Percentiles rank a stretch among this genome's conserved stretches.
phyloP scores from a whole-genome alignment of 2,329 filamentous ascomycete genomes.

The Rutstroemia sp. region DNA sequence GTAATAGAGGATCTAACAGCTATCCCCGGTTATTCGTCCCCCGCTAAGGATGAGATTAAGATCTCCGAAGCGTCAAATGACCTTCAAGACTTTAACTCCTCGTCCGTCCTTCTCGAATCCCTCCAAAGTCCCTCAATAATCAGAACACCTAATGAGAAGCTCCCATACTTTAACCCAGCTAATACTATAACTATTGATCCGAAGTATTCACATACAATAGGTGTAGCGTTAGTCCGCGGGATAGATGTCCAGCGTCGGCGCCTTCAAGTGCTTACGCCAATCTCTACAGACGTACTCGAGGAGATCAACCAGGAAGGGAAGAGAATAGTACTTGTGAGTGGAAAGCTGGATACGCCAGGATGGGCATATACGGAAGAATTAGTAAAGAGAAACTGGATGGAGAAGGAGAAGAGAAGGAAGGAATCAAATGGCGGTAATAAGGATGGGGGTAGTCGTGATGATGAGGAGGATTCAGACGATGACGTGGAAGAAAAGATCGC shows the following conservation, averaged over 20 bases:
- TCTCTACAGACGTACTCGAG: conserved; percentile 36
- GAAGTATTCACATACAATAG: conserved; percentile 48
- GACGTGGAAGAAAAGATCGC: not conserved
- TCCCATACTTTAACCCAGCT: conserved; percentile 56
- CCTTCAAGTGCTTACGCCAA: conserved; percentile 61
- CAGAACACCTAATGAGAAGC: conserved; percentile 40
- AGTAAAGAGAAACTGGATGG: conserved; percentile 29
- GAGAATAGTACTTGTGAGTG: conserved; percentile 56
- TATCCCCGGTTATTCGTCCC: conserved; percentile 33
- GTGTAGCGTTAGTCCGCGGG: conserved; percentile 62
- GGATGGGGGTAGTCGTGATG: not conserved
- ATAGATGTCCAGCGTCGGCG: conserved; percentile 48
- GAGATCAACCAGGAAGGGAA: conserved; percentile 36
- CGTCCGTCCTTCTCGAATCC: conserved; percentile 7
- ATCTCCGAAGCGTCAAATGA: not conserved
- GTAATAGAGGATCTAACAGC: conserved; percentile 47
- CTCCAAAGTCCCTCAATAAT: conserved; percentile 26
- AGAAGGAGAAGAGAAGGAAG: conserved; percentile 12
- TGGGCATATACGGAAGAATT: conserved; percentile 65
- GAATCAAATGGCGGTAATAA: not conserved
- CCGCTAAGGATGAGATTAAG: not conserved
- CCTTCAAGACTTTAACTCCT: not conserved
- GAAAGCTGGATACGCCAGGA: conserved; percentile 59
- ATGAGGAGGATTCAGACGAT: conserved; percentile 4
- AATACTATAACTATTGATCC: conserved; percentile 53